phyloP scores from a whole-genome alignment of 441 rosid species.

The Erodium texanum region DNA sequence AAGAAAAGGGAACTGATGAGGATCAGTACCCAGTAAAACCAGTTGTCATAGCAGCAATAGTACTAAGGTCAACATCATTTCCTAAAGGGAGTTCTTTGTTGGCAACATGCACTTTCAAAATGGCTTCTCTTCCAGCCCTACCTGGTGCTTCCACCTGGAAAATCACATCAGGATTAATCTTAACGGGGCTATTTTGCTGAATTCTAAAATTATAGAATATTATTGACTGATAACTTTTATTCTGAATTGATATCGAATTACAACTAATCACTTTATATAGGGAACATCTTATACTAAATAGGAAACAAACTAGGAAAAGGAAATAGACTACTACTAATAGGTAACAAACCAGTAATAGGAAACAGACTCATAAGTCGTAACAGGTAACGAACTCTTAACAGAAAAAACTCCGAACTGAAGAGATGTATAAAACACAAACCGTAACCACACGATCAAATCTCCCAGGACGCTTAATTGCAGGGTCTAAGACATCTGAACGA shows the following conservation, averaged over 20 bases:
- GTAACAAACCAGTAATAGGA: too few species aligned
- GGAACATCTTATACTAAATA: too few species aligned
- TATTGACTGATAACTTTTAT: too few species aligned
- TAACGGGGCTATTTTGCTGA: background rate
- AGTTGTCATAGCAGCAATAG: constrained; percentile 90
- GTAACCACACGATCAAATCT: constrained; percentile 95
- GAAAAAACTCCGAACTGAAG: too few species aligned
- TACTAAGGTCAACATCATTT: constrained; percentile 57
- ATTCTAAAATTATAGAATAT: too few species aligned
- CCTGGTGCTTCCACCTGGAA: constrained; percentile 89
- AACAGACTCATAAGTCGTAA: too few species aligned
- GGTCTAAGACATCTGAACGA: constrained; percentile 92
- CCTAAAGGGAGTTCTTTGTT: constrained; percentile 86
- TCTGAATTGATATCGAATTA: too few species aligned
- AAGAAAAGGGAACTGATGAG: background rate
- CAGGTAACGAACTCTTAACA: too few species aligned
- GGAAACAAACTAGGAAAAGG: too few species aligned
- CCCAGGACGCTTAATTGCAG: constrained; percentile 92
- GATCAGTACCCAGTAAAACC: constrained; percentile 85
- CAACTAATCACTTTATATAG: too few species aligned
- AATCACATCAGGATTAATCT: constrained; percentile 15
- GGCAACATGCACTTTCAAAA: constrained; percentile 65
- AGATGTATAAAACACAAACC: constrained; percentile 38
- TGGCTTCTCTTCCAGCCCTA: constrained; percentile 85
- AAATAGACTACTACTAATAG: too few species aligned